Evolutionary conservation across 225 moss, liverwort and hornwort genomes (phyloP), one percentile per base, ranked within the genome.

Genomic region (Physcomitrium patens): DNA sequence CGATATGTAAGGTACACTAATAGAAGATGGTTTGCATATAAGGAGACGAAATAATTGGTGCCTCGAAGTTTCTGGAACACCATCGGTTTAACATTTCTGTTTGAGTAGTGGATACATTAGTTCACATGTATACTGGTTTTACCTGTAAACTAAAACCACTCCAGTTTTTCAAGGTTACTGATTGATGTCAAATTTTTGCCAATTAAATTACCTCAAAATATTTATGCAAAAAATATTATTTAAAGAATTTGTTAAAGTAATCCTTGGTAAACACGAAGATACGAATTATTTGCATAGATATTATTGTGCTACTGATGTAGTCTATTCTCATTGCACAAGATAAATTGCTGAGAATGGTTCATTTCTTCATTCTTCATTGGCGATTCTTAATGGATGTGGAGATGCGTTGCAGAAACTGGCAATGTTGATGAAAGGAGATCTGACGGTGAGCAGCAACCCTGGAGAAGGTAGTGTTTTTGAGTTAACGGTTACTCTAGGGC

Each of bases 381-480:
- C 49, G 12, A 3, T 49, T 49, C 19, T 47, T 58, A 23, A 70
- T 61, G 52, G 31, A 68, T 68, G 43, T 68, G 60, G 61, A 31
- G 45, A 63, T 58, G 64, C 61, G 64, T 70, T 76, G 65, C 82
- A 90, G 88, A 94, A 94, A 82, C 60, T 94, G 57, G 88, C 91
- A 54, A 66, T 77, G 28, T 65, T 94, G 71, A 91, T 91, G 91
- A 69, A 81, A 41, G 93, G 93, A 73, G 85, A 73, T 70, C 85
- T 94, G 10, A 74, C 78, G 22, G 88, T 94, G 43, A 86, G 78
- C 55, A 89, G 89, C 73, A 65, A 56, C 12, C 69, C 80, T 9
- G 88, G 79, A 45, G 83, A 72, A 52, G 93, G 93, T 50, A 94
- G 91, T 55, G 76, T 86, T 37, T 94, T 94, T 26, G 89, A 91